Base-by-base conservation (phyloP, 1,284 basidiomycete genomes). In the Boletellus deceptivus region DNA sequence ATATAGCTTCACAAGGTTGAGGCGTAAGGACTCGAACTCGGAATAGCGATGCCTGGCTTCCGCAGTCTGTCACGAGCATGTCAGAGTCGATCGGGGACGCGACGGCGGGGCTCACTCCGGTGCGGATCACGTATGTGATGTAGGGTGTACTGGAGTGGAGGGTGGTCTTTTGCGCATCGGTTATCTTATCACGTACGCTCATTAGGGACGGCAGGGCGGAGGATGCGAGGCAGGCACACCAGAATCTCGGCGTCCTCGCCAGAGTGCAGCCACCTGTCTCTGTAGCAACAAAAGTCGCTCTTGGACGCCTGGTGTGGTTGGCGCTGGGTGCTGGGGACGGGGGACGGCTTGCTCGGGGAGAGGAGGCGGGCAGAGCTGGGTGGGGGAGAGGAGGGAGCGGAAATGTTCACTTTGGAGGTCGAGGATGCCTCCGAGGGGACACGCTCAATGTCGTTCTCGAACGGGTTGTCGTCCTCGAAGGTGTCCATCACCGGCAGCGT, bases 141-240 rank as follows among this genome's bases (percentile, higher is more conserved):
- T 97, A 99, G 9, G 89, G 86, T 11, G 92, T 88, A 50, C 80
- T 83, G 18, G 92, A 82, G 62, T 91, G 91, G 52, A 93, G 81
- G 11, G 86, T 83, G 14, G 94, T 98, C 83, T 99, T 99, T 73
- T 91, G 85, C 4, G 96, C 96, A 68, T 99, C 96, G 41, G 86
- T 79, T 61, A 98, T 96, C 92, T 93, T 64, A 54, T 69, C 65
- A 48, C 41, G 46, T 41, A 35, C 27, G 38, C 36, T 48, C 51
- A 3, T 68, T 42, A 67, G 53, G 4, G 29, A 43, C 36, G 17
- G 52, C 9, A 17, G 24, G 31, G 22, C 18, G 17, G 40, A 39
- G n/a, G n/a, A 45, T 38, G 40, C 1, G 10, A 48, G 53, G 33
- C 20, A 34, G 17, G 75, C 85, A 54, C 55, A 90, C 89, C 73